Evolutionary conservation across 2,329 filamentous ascomycete species (phyloP).

Genomic region (Aspergillus sclerotialis): DNA sequence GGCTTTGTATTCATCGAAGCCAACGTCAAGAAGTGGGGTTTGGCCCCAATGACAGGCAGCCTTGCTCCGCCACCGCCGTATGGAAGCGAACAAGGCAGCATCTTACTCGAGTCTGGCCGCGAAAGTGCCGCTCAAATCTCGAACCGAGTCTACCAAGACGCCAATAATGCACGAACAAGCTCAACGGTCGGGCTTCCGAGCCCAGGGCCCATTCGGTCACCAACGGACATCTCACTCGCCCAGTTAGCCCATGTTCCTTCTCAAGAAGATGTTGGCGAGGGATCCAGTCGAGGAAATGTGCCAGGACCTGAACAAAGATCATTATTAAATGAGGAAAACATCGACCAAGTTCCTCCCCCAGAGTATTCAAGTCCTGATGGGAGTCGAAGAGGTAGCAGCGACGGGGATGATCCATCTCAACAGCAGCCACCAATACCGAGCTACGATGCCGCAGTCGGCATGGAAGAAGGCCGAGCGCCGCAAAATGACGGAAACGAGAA

Average conservation of each 20-base stretch:
- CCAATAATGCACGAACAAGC: constrained; percentile 68
- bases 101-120: constrained; percentile 78
- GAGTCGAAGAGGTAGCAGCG: constrained; percentile 52
- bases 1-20: constrained; percentile 99
- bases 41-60: constrained; percentile 92
- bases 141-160: constrained; percentile 41
- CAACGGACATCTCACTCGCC: constrained; percentile 91
- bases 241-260: constrained; percentile 68
- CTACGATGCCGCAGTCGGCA: constrained; percentile 66
- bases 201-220: constrained; percentile 80
- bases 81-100: constrained; percentile 93
- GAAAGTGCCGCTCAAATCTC: constrained; percentile 41
- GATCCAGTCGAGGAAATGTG: constrained; percentile 48
- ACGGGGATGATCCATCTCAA: constrained; percentile 48
- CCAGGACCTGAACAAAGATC: constrained; percentile 16
- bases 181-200: constrained; percentile 76
- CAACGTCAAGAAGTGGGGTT: constrained; percentile 99
- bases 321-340: constrained; percentile 22
- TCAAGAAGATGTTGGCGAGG: constrained; percentile 64
- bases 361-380: constrained; percentile 51
- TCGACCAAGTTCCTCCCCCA: constrained; percentile 26
- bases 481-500: constrained; percentile 3
- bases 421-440: constrained; percentile 68
- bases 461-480: constrained; percentile 10
- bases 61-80: constrained; percentile 93